Percentiles rank a stretch among this genome's conserved stretches.
These are phyloP conservation scores for Helotiales sp. DNA, from an alignment of 2,329 filamentous ascomycete species.

Conservation along the genomic window DNA sequence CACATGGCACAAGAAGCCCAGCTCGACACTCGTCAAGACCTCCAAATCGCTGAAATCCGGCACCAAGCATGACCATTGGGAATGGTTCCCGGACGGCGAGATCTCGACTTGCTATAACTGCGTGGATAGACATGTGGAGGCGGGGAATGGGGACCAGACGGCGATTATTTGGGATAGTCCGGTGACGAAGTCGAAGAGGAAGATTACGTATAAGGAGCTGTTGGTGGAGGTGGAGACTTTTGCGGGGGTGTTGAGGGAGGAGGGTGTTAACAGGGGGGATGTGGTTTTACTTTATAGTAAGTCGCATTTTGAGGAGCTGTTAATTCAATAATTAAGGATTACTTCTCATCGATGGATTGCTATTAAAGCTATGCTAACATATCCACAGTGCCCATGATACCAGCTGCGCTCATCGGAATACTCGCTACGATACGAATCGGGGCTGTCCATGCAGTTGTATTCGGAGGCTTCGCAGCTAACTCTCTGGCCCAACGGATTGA, in stretches of 20 bases:
- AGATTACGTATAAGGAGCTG: conserved; percentile 75
- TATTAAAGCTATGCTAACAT: conserved; percentile 11
- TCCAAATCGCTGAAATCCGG: conserved; percentile 68
- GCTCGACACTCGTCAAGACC: conserved; percentile 60
- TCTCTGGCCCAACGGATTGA: conserved; percentile 90
- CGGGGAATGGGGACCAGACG: conserved; percentile 72
- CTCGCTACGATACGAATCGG: conserved; percentile 82
- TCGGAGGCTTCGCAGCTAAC: conserved; percentile 84
- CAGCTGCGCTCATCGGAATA: conserved; percentile 83
- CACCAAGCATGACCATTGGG: conserved; percentile 75
- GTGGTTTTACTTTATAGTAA: conserved; percentile 88
- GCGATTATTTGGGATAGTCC: conserved; percentile 91
- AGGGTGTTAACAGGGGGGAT: conserved; percentile 82
- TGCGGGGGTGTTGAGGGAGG: conserved; percentile 80
- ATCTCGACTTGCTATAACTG: conserved; percentile 94
- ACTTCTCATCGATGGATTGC: too few relatives aligned
- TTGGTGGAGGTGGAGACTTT: conserved; percentile 81
- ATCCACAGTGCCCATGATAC: conserved; percentile 86
- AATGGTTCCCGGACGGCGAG: conserved; percentile 88
- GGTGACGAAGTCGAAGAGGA: conserved; percentile 74
- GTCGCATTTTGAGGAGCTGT: conserved; percentile 39
- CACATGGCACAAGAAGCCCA: conserved; percentile 80
- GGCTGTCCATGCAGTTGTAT: conserved; percentile 89
- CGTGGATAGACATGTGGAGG: conserved; percentile 83
- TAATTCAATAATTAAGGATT: too few relatives aligned